Percentiles rank a stretch among this genome's conserved stretches.
These are phyloP conservation scores for Leishmania aethiopica DNA, from an alignment of 208 protist genomes.

Conservation along the genomic window DNA sequence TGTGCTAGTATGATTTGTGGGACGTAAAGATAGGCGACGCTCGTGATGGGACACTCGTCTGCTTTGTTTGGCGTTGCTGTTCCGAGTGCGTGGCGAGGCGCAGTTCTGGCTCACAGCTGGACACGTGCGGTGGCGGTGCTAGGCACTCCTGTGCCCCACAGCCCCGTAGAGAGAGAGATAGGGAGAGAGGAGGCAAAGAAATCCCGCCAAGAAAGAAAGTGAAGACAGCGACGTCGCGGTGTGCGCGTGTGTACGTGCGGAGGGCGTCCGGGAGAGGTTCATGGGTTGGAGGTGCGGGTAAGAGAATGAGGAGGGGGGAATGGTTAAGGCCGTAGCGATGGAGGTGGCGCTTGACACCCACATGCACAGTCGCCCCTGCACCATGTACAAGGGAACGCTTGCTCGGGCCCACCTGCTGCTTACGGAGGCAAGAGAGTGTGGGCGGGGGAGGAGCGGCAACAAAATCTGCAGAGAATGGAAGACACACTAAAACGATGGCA, in stretches of 20 bases:
- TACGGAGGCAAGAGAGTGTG: not conserved
- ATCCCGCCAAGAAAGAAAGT: not conserved
- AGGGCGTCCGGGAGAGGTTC: not conserved
- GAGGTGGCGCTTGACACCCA: not conserved
- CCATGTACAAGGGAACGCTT: not conserved
- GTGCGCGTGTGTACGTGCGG: not conserved
- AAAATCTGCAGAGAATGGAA: not conserved
- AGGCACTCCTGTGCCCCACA: not conserved
- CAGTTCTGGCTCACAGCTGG: not conserved
- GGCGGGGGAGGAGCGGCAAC: not conserved
- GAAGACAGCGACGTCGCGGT: not conserved
- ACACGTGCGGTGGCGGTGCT: not conserved
- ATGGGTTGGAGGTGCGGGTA: not conserved
- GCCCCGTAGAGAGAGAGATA: slow-evolving; percentile 5
- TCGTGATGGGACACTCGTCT: not conserved
- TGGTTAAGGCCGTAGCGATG: not conserved
- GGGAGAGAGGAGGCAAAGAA: slow-evolving; percentile 4
- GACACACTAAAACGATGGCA: not conserved
- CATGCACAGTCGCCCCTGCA: not conserved
- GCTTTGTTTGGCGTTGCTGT: not conserved
- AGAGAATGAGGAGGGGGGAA: not conserved
- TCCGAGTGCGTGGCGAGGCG: not conserved
- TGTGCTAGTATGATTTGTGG: not conserved
- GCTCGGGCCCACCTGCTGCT: no score
- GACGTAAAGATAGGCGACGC: not conserved